Percentiles rank a stretch among this genome's conserved stretches.
phyloP scores from a whole-genome alignment of 495 filamentous ascomycete genomes.

The Neurospora pannonica region DNA sequence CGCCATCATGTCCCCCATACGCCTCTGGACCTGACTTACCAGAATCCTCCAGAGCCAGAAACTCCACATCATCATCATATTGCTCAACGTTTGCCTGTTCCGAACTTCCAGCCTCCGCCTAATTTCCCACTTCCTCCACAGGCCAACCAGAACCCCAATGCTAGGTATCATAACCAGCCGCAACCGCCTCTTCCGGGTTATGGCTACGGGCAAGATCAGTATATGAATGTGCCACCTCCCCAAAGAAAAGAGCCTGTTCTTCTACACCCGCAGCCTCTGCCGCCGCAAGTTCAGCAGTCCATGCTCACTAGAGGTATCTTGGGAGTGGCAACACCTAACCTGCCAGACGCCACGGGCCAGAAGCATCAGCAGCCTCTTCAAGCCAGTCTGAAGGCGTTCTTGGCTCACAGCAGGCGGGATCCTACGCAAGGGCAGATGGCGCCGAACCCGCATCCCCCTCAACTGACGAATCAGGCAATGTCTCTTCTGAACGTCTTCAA shows the following conservation, averaged over 20 bases:
- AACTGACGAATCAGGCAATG: constrained; percentile 44
- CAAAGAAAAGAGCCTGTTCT: constrained; percentile 33
- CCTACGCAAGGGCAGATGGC: constrained; percentile 35
- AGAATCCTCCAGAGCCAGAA: constrained; percentile 23
- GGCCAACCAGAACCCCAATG: constrained; percentile 5
- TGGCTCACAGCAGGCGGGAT: not conserved
- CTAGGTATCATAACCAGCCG: constrained; percentile 9
- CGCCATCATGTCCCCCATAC: constrained; percentile 22
- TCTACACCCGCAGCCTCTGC: constrained; percentile 44
- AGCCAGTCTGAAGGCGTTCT: not conserved
- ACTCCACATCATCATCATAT: constrained; percentile 34
- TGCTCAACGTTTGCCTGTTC: constrained; percentile 22
- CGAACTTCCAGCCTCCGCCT: constrained; percentile 32
- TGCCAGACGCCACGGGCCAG: constrained; percentile 21
- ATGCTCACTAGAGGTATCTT: constrained; percentile 26
- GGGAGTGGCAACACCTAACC: constrained; percentile 13
- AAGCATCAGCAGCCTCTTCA: constrained; percentile 20
- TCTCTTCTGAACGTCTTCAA: constrained; percentile 60
- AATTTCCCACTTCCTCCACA: constrained; percentile 31
- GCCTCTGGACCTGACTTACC: constrained; percentile 32
- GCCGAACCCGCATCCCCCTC: constrained; percentile 2
- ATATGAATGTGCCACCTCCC: constrained; percentile 14
- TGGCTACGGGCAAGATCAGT: constrained; percentile 18
- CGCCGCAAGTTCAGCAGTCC: constrained; percentile 39
- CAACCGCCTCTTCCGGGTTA: constrained; percentile 9